A percentile compares a stretch with the other conserved stretches of the same genome.
These are phyloP conservation scores for Oidiodendron maius DNA, from an alignment of 495 filamentous ascomycete species.

Conservation along the genomic window DNA sequence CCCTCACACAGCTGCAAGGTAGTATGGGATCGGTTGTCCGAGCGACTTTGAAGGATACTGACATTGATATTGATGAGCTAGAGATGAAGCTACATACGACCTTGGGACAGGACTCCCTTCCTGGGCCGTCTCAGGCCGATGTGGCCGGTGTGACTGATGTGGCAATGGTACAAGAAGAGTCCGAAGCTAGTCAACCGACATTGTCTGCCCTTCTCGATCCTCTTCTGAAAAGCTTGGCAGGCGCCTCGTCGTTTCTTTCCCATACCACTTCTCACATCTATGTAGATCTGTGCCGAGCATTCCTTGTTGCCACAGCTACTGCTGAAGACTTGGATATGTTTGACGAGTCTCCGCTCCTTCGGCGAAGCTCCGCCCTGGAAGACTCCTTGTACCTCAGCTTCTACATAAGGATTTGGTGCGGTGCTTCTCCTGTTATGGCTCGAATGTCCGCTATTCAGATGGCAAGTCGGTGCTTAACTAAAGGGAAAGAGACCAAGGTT, in stretches of 20 bases:
- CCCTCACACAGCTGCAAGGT: conserved; percentile 47
- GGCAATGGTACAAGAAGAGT: conserved; percentile 4
- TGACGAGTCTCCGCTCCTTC: conserved; percentile 50
- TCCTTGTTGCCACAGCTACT: conserved; percentile 51
- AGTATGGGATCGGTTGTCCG: conserved; percentile 53
- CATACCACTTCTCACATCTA: conserved; percentile 34
- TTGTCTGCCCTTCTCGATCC: conserved; percentile 19
- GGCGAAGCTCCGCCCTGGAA: conserved; percentile 45
- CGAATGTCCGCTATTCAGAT: conserved; percentile 61
- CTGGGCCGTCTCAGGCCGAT: conserved; percentile 37
- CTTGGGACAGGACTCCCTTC: conserved; percentile 40
- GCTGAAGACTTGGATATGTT: conserved; percentile 48
- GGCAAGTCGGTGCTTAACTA: conserved; percentile 47
- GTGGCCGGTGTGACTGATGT: conserved; percentile 41
- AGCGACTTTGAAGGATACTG: conserved; percentile 50
- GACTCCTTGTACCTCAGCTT: conserved; percentile 70
- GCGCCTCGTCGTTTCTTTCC: conserved; percentile 41
- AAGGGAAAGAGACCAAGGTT: conserved; percentile 36
- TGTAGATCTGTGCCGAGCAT: conserved; percentile 55
- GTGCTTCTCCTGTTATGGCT: conserved; percentile 58
- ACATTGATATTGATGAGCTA: conserved; percentile 60
- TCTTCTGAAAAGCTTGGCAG: conserved; percentile 31
- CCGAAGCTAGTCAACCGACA: neutral
- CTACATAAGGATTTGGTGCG: conserved; percentile 68
- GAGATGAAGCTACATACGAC: conserved; percentile 65